phyloP scores from a whole-genome alignment of 306 rosid genomes.

The Fragaria ananassa region DNA sequence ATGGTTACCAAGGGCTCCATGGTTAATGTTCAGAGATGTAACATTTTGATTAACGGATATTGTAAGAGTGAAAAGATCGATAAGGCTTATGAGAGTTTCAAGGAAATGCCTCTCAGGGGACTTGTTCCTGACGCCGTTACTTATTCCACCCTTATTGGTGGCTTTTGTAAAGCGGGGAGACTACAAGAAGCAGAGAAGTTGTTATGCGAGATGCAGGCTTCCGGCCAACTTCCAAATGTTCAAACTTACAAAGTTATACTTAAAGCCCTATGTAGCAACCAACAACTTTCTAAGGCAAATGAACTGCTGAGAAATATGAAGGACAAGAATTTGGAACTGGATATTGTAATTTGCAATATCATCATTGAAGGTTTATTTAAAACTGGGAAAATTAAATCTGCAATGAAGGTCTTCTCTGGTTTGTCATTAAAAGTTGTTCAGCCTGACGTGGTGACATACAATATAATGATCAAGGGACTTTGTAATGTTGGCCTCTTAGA shows the following conservation, averaged over 20 bases:
- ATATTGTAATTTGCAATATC: not conserved
- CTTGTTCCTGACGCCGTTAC: not conserved
- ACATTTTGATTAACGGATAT: not conserved
- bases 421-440: not conserved
- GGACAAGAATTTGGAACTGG: not conserved
- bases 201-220: not conserved
- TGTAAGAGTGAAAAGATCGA: not conserved
- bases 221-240: not conserved
- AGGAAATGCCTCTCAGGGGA: not conserved
- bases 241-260: not conserved
- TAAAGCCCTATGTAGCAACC: not conserved
- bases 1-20: too few species aligned
- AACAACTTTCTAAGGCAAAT: not conserved
- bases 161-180: not conserved
- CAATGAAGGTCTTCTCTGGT: not conserved
- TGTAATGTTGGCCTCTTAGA: not conserved
- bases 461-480: not conserved
- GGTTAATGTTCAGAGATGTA: too few species aligned
- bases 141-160: not conserved
- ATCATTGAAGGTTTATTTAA: not conserved
- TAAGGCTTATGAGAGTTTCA: not conserved
- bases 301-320: not conserved
- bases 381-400: not conserved
- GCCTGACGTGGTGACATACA: not conserved
- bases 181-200: not conserved